Evolutionary conservation across 495 filamentous ascomycete species (phyloP).

Genomic region (Achaetomiella virescens): DNA sequence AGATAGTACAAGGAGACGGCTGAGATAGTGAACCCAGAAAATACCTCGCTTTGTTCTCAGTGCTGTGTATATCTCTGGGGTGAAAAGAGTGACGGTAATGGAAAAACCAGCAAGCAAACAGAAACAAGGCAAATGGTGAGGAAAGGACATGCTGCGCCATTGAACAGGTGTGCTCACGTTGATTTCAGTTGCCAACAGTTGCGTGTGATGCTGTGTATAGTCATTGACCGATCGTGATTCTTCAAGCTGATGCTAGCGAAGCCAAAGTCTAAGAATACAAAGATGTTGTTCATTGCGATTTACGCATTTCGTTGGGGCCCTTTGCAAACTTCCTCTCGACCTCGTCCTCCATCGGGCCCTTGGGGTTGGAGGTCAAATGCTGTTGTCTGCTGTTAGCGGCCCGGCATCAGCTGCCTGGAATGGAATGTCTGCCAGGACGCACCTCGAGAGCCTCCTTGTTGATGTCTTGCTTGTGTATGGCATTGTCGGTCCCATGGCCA

Average conservation of each 20-base stretch:
- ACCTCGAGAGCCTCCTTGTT: constrained; percentile 46
- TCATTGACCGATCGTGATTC: background rate
- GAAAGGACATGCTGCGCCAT: too few species aligned
- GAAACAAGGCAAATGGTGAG: too few species aligned
- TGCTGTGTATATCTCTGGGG: too few species aligned
- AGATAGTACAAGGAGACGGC: too few species aligned
- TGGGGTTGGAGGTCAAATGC: constrained; percentile 61
- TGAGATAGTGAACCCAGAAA: too few species aligned
- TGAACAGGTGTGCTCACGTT: too few species aligned
- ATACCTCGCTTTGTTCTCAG: too few species aligned
- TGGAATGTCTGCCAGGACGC: background rate
- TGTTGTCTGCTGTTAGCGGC: constrained; percentile 28
- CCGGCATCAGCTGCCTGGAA: background rate
- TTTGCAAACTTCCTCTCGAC: constrained; percentile 60
- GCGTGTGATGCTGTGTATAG: too few species aligned
- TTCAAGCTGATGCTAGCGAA: background rate
- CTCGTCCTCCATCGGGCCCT: constrained; percentile 60
- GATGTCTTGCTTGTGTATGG: constrained; percentile 43
- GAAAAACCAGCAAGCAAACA: too few species aligned
- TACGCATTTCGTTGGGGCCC: constrained; percentile 9
- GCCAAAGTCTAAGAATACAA: background rate
- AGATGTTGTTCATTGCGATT: background rate
- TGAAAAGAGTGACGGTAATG: too few species aligned
- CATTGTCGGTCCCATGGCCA: constrained; percentile 49
- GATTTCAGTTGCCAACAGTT: too few species aligned